Conservation (phyloP, 768 basidiomycete genomes). For the Amanita rimosa region DNA sequence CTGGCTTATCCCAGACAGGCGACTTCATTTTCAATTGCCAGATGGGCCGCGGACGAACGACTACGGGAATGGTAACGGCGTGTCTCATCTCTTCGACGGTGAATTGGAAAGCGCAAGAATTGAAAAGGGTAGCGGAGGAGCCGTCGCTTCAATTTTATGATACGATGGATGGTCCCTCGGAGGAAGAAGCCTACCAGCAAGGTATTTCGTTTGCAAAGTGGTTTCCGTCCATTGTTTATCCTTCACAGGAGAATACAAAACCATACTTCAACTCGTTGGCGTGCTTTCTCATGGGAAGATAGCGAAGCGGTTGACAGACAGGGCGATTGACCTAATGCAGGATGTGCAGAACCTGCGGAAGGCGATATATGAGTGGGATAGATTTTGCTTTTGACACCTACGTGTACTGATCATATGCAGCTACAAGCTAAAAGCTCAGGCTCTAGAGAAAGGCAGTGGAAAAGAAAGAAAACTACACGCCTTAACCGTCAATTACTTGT, state of each 20-base stretch:
- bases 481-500: conserved; percentile 86
- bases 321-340: conserved; percentile 85
- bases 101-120: conserved; percentile 40
- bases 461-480: conserved; percentile 70
- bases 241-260: conserved; percentile 87
- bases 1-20: conserved; percentile 43
- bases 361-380: conserved; percentile 83
- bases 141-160: conserved; percentile 38
- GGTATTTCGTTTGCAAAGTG: conserved; percentile 29
- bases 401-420: conserved; percentile 25
- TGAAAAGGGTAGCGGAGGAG: conserved; percentile 26
- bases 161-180: conserved; percentile 70
- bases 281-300: conserved; percentile 87
- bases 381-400: background rate
- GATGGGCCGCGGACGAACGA: conserved; percentile 88
- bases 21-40: conserved; percentile 96
- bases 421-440: conserved; percentile 85
- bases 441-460: conserved; percentile 63
- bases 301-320: conserved; percentile 84
- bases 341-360: conserved; percentile 96
- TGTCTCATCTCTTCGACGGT: conserved; percentile 72
- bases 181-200: conserved; percentile 82
- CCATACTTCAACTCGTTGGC: conserved; percentile 87
- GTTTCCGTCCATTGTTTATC: background rate
- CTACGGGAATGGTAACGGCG: conserved; percentile 91